Evolutionary conservation across 116 monocot genomes (phyloP).

Genomic region (Posidonia oceanica): DNA sequence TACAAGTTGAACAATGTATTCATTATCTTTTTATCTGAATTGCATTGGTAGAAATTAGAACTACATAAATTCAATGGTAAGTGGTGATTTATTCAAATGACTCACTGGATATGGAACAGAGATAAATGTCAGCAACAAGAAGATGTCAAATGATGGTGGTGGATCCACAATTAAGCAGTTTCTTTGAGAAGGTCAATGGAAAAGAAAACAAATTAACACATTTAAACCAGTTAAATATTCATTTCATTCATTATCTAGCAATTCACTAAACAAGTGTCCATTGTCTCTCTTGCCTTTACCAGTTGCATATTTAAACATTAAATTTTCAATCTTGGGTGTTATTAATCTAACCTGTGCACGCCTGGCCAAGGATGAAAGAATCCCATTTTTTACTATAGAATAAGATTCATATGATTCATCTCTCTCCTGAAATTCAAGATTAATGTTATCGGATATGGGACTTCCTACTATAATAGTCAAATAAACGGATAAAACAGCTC

Average conservation of each 20-base stretch:
- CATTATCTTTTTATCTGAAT: too few species aligned
- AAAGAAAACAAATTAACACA: background rate
- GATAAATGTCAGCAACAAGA: too few species aligned
- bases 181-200: too few species aligned
- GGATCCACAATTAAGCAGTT: too few species aligned
- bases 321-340: background rate
- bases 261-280: background rate
- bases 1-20: background rate
- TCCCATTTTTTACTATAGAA: conserved; percentile 48
- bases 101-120: too few species aligned
- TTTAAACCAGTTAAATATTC: background rate
- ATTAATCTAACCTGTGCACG: conserved; percentile 52
- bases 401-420: conserved; percentile 80
- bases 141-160: too few species aligned
- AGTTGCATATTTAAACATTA: too few species aligned
- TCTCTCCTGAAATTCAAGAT: conserved; percentile 37
- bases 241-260: background rate
- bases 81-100: too few species aligned
- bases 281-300: too few species aligned
- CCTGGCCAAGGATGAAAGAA: conserved; percentile 65
- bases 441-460: background rate
- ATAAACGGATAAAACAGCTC: too few species aligned
- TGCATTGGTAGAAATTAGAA: too few species aligned
- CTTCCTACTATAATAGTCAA: background rate
- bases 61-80: too few species aligned